Percentiles rank a stretch among this genome's conserved stretches.
These are phyloP conservation scores for Punica granatum DNA, from an alignment of 345 rosid genomes.

Conservation along the genomic window DNA sequence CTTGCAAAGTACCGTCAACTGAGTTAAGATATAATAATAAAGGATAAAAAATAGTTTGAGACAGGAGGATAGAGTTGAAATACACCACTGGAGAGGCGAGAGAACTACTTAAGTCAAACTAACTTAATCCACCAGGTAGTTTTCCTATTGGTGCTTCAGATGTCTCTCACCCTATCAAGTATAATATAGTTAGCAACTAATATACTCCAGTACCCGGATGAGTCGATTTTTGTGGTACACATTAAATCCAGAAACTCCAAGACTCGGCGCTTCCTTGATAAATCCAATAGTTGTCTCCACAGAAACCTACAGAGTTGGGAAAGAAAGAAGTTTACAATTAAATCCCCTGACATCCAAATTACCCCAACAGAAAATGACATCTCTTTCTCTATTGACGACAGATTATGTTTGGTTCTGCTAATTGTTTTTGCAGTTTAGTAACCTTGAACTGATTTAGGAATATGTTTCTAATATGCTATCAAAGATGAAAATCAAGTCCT, in stretches of 20 bases:
- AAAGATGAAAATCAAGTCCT: not conserved
- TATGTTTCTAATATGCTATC: not conserved
- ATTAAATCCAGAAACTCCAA: constrained; percentile 54
- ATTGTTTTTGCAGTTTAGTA: not conserved
- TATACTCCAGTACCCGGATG: constrained; percentile 74
- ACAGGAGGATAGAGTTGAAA: not conserved
- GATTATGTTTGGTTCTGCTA: not conserved
- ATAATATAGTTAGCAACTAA: not conserved
- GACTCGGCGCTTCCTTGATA: constrained; percentile 56
- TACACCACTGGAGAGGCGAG: not conserved
- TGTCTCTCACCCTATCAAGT: not conserved
- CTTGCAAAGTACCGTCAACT: not conserved
- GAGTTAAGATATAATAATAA: not conserved
- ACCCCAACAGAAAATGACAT: not conserved
- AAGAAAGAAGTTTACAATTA: constrained; percentile 6
- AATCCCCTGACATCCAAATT: not conserved
- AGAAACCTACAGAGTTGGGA: constrained; percentile 26
- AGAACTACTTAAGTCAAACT: not conserved
- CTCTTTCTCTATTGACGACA: not conserved
- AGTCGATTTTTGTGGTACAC: constrained; percentile 94
- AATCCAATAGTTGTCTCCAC: constrained; percentile 75
- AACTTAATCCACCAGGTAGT: not conserved
- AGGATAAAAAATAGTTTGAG: not conserved
- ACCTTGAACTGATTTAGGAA: constrained; percentile 7
- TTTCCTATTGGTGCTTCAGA: not conserved